Percentiles rank a stretch among this genome's conserved stretches.
phyloP scores from a whole-genome alignment of 768 basidiomycete genomes.

The Leccinum fibrillosum region DNA sequence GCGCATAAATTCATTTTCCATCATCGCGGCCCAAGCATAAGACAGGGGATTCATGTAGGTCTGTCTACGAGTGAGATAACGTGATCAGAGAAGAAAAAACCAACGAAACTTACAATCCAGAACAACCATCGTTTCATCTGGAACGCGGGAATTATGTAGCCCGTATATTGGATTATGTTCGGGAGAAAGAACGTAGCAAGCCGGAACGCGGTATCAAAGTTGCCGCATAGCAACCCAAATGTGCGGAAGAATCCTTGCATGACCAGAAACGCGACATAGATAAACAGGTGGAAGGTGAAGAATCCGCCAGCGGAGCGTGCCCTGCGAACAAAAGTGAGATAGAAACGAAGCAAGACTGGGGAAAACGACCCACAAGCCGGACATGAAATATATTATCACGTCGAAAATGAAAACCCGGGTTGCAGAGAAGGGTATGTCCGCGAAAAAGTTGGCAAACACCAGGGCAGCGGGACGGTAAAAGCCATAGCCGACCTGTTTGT shows the following conservation, averaged over 20 bases:
- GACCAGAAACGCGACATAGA: slow-evolving; percentile 59
- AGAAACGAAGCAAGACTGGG: slow-evolving; percentile 13
- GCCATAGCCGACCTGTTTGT: slow-evolving; percentile 64
- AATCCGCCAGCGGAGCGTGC: slow-evolving; percentile 39
- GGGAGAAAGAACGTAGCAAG: slow-evolving; percentile 69
- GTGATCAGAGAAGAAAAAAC: background rate
- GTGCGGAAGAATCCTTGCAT: slow-evolving; percentile 88
- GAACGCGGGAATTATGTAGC: slow-evolving; percentile 64
- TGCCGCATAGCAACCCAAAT: slow-evolving; percentile 54
- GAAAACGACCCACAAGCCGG: slow-evolving; percentile 41
- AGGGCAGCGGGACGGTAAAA: slow-evolving; percentile 67
- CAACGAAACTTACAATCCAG: slow-evolving; percentile 62
- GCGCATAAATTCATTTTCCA: slow-evolving; percentile 86
- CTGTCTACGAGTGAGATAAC: slow-evolving; percentile 24
- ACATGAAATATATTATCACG: slow-evolving; percentile 68
- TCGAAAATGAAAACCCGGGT: slow-evolving; percentile 56
- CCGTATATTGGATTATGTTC: slow-evolving; percentile 69
- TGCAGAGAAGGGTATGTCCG: slow-evolving; percentile 70
- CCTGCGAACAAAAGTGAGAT: slow-evolving; percentile 12
- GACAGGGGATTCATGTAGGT: slow-evolving; percentile 78
- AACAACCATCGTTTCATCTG: slow-evolving; percentile 81
- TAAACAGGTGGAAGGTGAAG: slow-evolving; percentile 64
- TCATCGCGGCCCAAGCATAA: slow-evolving; percentile 72
- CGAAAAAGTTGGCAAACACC: slow-evolving; percentile 61
- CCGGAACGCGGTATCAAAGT: slow-evolving; percentile 53